phyloP scores from a whole-genome alignment of 495 filamentous ascomycete species.

The Penicillium cosmopolitanum region DNA sequence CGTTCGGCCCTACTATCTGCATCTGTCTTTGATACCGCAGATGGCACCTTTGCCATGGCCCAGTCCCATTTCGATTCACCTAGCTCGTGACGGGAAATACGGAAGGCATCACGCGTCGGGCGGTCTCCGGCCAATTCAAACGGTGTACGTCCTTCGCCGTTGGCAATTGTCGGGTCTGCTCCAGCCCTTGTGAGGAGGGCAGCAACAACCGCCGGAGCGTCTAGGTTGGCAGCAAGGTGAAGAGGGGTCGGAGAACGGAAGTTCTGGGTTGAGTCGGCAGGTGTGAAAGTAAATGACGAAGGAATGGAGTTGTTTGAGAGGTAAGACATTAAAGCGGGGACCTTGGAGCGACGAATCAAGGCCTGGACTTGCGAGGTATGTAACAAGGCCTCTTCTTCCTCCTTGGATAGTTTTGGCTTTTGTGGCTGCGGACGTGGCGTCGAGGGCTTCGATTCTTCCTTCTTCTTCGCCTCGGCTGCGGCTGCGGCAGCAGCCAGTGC shows the following conservation, averaged over 20 bases:
- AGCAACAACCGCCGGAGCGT: slow-evolving; percentile 70
- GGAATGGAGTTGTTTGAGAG: slow-evolving; percentile 70
- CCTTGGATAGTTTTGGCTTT: slow-evolving; percentile 66
- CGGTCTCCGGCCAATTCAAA: slow-evolving; percentile 90
- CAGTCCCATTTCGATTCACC: slow-evolving; percentile 82
- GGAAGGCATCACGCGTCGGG: slow-evolving; percentile 86
- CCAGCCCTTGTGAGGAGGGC: slow-evolving; percentile 76
- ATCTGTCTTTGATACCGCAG: slow-evolving; percentile 67
- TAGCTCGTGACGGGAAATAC: slow-evolving; percentile 79
- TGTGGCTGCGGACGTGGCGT: slow-evolving; percentile 50
- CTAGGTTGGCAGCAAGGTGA: slow-evolving; percentile 81
- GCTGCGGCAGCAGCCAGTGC: slow-evolving; percentile 53
- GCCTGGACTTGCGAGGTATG: slow-evolving; percentile 88
- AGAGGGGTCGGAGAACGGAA: slow-evolving; percentile 85
- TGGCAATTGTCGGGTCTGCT: slow-evolving; percentile 73
- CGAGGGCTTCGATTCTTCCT: slow-evolving; percentile 39
- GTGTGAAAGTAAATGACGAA: slow-evolving; percentile 73
- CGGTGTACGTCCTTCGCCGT: slow-evolving; percentile 68
- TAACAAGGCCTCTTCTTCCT: slow-evolving; percentile 76
- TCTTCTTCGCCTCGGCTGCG: slow-evolving; percentile 28
- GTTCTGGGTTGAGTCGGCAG: slow-evolving; percentile 66
- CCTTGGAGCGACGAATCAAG: slow-evolving; percentile 86
- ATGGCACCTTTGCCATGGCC: slow-evolving; percentile 72
- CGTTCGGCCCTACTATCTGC: slow-evolving; percentile 63
- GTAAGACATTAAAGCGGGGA: slow-evolving; percentile 85